Conservation (phyloP, 2,329 filamentous ascomycete genomes). For the Fusarium guadeloupense region DNA sequence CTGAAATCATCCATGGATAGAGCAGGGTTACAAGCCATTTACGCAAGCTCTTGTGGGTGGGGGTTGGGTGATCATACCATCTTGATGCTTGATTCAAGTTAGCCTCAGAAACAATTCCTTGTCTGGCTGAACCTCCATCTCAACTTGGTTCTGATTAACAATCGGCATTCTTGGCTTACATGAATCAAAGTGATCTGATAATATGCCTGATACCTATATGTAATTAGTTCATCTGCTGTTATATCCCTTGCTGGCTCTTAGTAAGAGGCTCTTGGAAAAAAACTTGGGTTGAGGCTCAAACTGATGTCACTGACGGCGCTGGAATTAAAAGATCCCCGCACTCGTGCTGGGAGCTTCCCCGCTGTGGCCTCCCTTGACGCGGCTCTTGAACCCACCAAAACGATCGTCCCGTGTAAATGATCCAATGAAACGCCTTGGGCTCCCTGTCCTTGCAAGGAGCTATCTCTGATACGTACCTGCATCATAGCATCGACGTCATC, state of each 20-base stretch:
- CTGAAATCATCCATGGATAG: slow-evolving; percentile 12
- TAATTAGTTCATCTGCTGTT: not conserved
- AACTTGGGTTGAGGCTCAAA: not conserved
- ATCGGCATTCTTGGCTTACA: slow-evolving; percentile 23
- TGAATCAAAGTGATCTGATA: slow-evolving; percentile 1
- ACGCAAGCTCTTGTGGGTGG: slow-evolving; percentile 35
- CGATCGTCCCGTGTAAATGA: slow-evolving; percentile 27
- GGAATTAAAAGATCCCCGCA: slow-evolving; percentile 1
- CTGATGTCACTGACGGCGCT: slow-evolving; percentile 17
- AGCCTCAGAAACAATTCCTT: slow-evolving; percentile 18
- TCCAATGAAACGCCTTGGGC: no score
- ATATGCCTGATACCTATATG: not conserved
- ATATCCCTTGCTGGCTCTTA: not conserved
- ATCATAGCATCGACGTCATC: slow-evolving; percentile 38
- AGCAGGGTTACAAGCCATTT: slow-evolving; percentile 37
- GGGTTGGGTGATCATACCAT: slow-evolving; percentile 15
- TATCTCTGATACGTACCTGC: slow-evolving; percentile 13
- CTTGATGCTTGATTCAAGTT: slow-evolving; percentile 10
- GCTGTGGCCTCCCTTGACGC: slow-evolving; percentile 21
- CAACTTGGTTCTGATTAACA: slow-evolving; percentile 3
- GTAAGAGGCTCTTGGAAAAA: not conserved
- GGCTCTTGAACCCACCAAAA: slow-evolving; percentile 28
- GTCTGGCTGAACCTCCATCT: slow-evolving; percentile 13
- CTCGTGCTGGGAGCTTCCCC: slow-evolving; percentile 19
- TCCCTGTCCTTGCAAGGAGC: slow-evolving; percentile 2